Base-by-base conservation (phyloP, 306 rosid species). In the Trifolium fragiferum region DNA sequence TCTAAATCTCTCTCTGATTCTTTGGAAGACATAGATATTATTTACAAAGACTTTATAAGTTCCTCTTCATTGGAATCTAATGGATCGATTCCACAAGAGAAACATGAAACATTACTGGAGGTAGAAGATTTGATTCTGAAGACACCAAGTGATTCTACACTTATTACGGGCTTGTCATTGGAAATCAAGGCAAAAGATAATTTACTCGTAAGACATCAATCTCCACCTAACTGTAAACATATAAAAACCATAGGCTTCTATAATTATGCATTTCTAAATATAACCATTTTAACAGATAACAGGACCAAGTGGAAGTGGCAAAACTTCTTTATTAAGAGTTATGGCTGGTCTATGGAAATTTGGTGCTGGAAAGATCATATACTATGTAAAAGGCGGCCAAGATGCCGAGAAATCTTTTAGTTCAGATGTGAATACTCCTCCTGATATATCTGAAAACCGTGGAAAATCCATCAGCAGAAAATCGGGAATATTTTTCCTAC, bases 251-350 rank as follows among this genome's bases (percentile, higher is more conserved):
- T 72, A 68, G 55, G 27, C 12, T 0, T 30, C 16, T 76, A 70
- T 79, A 66, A 38, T 46, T 19, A 15, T 68, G 76, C 58, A 62
- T 51, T 71, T 74, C 9, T 37, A 54, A 46, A 66, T 73, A 21
- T 68, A 51, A 68, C 47, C 66, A 13, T 66, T 60, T 80, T 74
- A 58, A 78, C 87, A 94, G 97, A 90, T 92, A 58, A 89, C 83
- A 67, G 97, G 99, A 67, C 97, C 95, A 18, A 94, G 99, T 57
- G 97, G 97, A 74, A 83, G 96, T 53, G 97, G 97, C 11, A 94
- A 92, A 81, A 94, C 99, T 66, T 94, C 96, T 65, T 83, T 94
- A 80, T 80, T 94, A 80, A 86, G 97, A 89, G 90, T 90, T 60
- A 75, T 92, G 96, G 93, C 99, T 75, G 99, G 99, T 85, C 92